Base-by-base conservation (phyloP, 2,329 filamentous ascomycete genomes). In the Pseudogymnoascus sp. region DNA sequence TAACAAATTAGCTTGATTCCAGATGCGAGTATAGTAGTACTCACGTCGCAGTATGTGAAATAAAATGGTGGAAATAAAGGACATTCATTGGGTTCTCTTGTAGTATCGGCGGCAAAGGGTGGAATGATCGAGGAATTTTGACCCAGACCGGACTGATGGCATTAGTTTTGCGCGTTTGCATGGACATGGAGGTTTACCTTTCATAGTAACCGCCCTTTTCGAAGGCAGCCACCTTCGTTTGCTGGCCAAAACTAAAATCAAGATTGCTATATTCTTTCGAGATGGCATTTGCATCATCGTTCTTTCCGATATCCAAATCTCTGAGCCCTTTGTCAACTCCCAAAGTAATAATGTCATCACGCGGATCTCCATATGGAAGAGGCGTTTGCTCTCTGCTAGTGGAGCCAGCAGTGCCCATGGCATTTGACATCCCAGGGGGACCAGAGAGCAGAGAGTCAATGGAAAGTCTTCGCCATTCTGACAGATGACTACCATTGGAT, bases 51-150 rank as follows among this genome's bases (percentile, higher is more conserved):
- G 62, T 64, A 10, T 62, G 59, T 23, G 37, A 50, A 16, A 64
- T 37, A 16, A 64, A 88, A 69, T 87, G 85, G 71, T 89, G 85
- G 67, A 88, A 88, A 69, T 88, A 88, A 68, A 95, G 80, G 66
- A 95, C 75, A 70, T 95, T 93, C 84, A 93, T 93, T 1, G 86
- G 88, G 69, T 91, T 93, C 38, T 88, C 83, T 46, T 83, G 75
- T 31, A 92, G 77, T 74, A 78, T 80, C 10, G 69, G 66, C 4
- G 81, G 81, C 44, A 84, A 72, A 3, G 79, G 79, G 61, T 81
- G 78, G 8, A 83, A 72, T n/a, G 74, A 76, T 60, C 75, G 65
- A 61, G 63, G 63, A 25, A 65, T 65, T 25, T 60, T 59, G 34
- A 64, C 42, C 38, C 36, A 31, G 21, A 63, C 38, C 10, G 56